These are phyloP conservation scores for Candida ascalaphidarum DNA, from an alignment of 805 yeast genomes.

Conservation along the genomic window DNA sequence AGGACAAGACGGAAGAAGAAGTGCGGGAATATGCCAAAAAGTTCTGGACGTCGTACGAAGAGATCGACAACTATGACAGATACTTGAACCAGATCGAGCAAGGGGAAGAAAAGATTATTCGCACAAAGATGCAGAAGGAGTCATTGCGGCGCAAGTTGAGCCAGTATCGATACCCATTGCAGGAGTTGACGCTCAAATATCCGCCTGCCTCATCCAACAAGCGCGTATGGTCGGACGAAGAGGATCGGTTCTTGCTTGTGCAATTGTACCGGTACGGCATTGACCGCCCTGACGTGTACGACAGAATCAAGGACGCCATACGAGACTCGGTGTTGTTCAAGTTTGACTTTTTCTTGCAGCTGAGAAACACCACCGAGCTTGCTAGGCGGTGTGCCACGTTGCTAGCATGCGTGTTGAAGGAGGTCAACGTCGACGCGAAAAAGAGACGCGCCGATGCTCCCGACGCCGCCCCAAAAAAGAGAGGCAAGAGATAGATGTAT, in stretches of 20 bases:
- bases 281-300: slow-evolving; percentile 72
- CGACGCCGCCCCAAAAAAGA: slow-evolving; percentile 1
- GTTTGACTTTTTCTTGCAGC: slow-evolving; percentile 80
- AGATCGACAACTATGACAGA: slow-evolving; percentile 84
- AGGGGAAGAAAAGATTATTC: slow-evolving; percentile 79
- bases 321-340: slow-evolving; percentile 70
- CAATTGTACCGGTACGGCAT: slow-evolving; percentile 76
- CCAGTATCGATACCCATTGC: slow-evolving; percentile 65
- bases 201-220: slow-evolving; percentile 67
- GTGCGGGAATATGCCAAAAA: slow-evolving; percentile 66
- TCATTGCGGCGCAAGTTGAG: slow-evolving; percentile 69
- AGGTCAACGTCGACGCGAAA: slow-evolving; percentile 15
- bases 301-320: slow-evolving; percentile 66
- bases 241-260: slow-evolving; percentile 79
- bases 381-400: slow-evolving; percentile 77
- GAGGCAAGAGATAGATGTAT: too few species aligned
- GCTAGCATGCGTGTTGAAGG: slow-evolving; percentile 66
- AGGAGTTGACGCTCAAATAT: slow-evolving; percentile 60
- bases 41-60: slow-evolving; percentile 74
- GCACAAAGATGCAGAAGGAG: slow-evolving; percentile 64
- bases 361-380: slow-evolving; percentile 70
- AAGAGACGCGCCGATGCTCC: slow-evolving; percentile 2
- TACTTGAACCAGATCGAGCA: slow-evolving; percentile 72
- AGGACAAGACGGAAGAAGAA: slow-evolving; percentile 74
- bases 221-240: slow-evolving; percentile 70